phyloP scores from a whole-genome alignment of 495 filamentous ascomycete species.

The Penicillium desertorum region DNA sequence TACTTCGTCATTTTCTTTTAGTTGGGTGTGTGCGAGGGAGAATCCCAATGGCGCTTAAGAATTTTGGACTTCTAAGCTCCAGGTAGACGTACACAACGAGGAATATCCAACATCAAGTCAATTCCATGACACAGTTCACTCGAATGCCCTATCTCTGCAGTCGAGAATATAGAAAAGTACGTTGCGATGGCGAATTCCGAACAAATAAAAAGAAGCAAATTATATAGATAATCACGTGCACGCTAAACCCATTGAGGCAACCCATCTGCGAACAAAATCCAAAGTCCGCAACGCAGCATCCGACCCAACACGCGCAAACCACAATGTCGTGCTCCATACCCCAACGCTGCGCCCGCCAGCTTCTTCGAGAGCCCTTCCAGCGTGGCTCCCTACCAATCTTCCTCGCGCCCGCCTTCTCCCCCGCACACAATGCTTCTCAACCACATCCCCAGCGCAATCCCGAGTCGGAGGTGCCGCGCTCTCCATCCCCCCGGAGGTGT shows the following conservation, averaged over 20 bases:
- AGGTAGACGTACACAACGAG: background rate
- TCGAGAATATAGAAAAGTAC: background rate
- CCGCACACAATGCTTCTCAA: constrained; percentile 66
- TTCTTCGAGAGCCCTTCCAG: constrained; percentile 36
- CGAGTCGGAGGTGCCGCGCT: constrained; percentile 83
- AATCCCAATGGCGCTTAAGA: background rate
- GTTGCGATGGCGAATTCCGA: background rate
- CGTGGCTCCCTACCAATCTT: constrained; percentile 60
- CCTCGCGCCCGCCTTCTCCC: constrained; percentile 71
- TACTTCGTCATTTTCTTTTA: background rate
- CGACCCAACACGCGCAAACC: constrained; percentile 22
- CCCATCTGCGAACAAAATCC: constrained; percentile 38
- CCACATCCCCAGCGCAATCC: constrained; percentile 61
- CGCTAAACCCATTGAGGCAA: constrained; percentile 34
- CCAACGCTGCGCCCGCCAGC: constrained; percentile 46
- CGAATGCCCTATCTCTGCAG: background rate
- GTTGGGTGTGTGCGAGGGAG: background rate
- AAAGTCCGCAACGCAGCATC: constrained; percentile 31
- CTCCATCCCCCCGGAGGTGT: constrained; percentile 80
- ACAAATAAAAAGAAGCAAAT: background rate
- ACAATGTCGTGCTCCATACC: constrained; percentile 39
- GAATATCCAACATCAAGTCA: background rate
- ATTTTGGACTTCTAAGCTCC: background rate
- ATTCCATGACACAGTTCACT: background rate
- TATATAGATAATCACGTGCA: constrained; percentile 29